Base-by-base conservation (phyloP, 2,329 filamentous ascomycete genomes). In the Stemphylium beticola region DNA sequence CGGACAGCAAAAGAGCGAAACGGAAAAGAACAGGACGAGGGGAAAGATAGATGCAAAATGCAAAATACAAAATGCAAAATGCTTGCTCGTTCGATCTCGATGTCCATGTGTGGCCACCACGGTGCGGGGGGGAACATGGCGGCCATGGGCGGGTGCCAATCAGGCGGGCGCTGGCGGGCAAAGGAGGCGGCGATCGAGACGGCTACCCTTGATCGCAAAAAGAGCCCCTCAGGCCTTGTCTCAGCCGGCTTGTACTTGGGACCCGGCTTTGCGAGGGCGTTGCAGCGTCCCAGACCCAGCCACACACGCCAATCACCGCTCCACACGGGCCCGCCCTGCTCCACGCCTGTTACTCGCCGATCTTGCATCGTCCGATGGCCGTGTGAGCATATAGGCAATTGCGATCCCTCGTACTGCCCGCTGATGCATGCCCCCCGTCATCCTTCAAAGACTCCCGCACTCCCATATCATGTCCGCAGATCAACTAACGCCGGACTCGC, bases 391-490 rank as follows among this genome's bases (percentile, higher is more conserved):
- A 61, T 62, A 61, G 46, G 8, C 46, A 38, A 33, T 45, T 20
- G 48, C 58, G 53, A 63, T 57, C 37, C 55, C 46, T 24, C 55
- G 17, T 48, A 41, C 58, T 24, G 31, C 29, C 14, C 22, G 39
- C 41, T 52, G 55, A 61, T 63, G 49, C 49, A 57, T 34, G 36
- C 45, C 20, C 22, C 49, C 42, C 34, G 51, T 59, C 55, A 51
- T 53, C 45, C 46, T 40, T 22, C 40, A 17, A 26, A 8, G 6
- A 32, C 15, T 20, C 22, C 40, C 9, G 26, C 43, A 20, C 36
- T 9, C n/a, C 45, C 39, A 48, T 44, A 64, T 50, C 61, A 64
- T 62, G 61, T 49, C 42, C 39, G 57, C 47, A 40, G 54, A 60
- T 62, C 57, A 39, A 37, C 39, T 15, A n/a, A 44, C 57, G 17